phyloP scores from a whole-genome alignment of 805 yeast species.

The Komagataella ulmi region DNA sequence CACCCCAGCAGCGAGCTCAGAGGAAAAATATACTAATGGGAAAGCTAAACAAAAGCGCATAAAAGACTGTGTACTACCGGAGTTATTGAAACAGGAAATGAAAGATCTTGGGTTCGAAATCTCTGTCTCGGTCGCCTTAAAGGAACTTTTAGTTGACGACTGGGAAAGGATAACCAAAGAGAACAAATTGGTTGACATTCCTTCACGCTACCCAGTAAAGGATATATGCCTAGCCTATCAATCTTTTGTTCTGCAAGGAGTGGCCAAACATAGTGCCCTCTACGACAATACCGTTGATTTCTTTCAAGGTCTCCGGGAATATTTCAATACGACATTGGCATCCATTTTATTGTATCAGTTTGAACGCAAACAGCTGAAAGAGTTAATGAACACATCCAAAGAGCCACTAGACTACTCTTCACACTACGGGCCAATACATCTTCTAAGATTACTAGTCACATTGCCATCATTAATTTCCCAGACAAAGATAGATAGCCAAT shows the following conservation, averaged over 20 bases:
- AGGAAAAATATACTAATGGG: background rate
- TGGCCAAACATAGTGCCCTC: constrained; percentile 32
- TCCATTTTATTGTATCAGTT: constrained; percentile 58
- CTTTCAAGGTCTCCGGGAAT: constrained; percentile 51
- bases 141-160: constrained; percentile 70
- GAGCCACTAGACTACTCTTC: constrained; percentile 21
- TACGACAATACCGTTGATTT: constrained; percentile 51
- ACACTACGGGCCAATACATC: constrained; percentile 72
- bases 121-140: constrained; percentile 49
- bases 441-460: constrained; percentile 62
- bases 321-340: constrained; percentile 66
- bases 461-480: constrained; percentile 76
- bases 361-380: constrained; percentile 63
- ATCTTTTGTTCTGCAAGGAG: constrained; percentile 18
- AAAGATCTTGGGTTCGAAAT: constrained; percentile 23
- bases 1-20: background rate
- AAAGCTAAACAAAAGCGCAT: constrained; percentile 1
- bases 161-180: constrained; percentile 88
- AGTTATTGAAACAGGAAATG: constrained; percentile 16
- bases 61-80: constrained; percentile 11
- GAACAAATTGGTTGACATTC: constrained; percentile 54
- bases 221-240: constrained; percentile 40
- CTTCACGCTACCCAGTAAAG: constrained; percentile 40
- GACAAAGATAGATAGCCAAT: constrained; percentile 70
- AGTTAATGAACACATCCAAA: constrained; percentile 23